Evolutionary conservation across 2,329 filamentous ascomycete species (phyloP), one percentile per base, ranked within the genome.

Genomic region (Colletotrichum sp.): DNA sequence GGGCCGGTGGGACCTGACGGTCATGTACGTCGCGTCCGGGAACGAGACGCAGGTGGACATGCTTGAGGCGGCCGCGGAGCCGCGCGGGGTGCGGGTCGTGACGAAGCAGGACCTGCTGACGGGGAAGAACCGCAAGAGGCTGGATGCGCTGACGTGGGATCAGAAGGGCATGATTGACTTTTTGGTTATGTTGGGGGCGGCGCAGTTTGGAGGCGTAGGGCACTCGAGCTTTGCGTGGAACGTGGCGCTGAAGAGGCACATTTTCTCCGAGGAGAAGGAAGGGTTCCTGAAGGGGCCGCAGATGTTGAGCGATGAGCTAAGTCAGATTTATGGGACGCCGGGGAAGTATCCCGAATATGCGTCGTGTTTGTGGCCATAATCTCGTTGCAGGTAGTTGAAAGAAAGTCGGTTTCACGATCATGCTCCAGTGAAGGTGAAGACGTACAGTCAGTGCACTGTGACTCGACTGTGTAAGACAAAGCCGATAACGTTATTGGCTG

Each of bases 91-190:
- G 48, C 72, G 70, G 9, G 81, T 83, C 14, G 78, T 83, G 18
- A 84, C 81, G 13, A 84, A 84, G 48, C 68, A 81, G 12, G 81
- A 83, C 69, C 64, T 83, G 26, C 77, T 83, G 7, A 26, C 21
- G 7, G 78, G 75, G 2, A 24, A 61, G 1, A 77, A 80, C 32
- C 73, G 74, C 16, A 16, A 39, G 52, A 57, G 36, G 36, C 77
- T 84, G 12, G 72, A 80, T 2, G 59, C 63, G n/a, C 52, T 84
- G 34, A 79, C 80, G 1, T 82, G 82, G 68, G 82, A 83, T 59
- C 82, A 84, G 77, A 81, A 83, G 74, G 82, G 78, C 7, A 75
- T 83, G 71, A 79, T 83, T 16, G 82, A 83, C 71, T 83, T 83
- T 7, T 52, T 83, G 52, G 78, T 83, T 52, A 79, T 84, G 80